Percentiles rank a stretch among this genome's conserved stretches.
Evolutionary conservation across 2,329 filamentous ascomycete species (phyloP).

Genomic region (Claviceps capensis): DNA sequence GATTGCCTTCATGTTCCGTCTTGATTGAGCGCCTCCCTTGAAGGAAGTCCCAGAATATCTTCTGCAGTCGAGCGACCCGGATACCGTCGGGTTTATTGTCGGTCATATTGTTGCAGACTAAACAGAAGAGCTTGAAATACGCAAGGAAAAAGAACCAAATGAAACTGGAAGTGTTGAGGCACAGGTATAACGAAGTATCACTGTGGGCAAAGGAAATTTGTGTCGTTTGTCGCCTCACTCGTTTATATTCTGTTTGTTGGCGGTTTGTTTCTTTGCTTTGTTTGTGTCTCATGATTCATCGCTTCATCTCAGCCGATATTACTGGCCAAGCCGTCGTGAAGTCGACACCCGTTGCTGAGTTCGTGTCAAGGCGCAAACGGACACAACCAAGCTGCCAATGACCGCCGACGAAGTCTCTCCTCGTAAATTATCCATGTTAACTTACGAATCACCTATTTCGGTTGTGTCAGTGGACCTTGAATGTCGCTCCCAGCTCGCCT

Average conservation of each 20-base stretch:
- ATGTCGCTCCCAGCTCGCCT: not conserved
- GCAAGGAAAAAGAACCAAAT: not conserved
- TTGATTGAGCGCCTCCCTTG: not conserved
- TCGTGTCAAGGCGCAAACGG: not conserved
- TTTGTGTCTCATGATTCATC: not conserved
- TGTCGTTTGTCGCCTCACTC: not conserved
- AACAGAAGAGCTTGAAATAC: not conserved
- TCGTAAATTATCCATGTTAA: not conserved
- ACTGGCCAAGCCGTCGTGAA: too few relatives aligned
- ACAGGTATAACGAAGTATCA: not conserved
- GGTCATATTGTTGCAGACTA: not conserved
- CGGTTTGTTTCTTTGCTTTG: not conserved
- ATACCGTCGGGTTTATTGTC: not conserved
- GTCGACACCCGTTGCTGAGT: too few relatives aligned
- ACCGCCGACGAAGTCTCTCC: not conserved
- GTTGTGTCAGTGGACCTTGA: not conserved
- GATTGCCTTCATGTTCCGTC: not conserved
- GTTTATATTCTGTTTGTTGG: not conserved
- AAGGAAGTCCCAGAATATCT: not conserved
- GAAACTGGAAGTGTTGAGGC: not conserved
- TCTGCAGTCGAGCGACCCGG: not conserved
- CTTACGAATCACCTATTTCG: too few relatives aligned
- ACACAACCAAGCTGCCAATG: not conserved
- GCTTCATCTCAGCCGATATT: not conserved
- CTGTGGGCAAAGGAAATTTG: not conserved